Conservation (phyloP, 768 basidiomycete species). For the Glaciozyma martinii region DNA sequence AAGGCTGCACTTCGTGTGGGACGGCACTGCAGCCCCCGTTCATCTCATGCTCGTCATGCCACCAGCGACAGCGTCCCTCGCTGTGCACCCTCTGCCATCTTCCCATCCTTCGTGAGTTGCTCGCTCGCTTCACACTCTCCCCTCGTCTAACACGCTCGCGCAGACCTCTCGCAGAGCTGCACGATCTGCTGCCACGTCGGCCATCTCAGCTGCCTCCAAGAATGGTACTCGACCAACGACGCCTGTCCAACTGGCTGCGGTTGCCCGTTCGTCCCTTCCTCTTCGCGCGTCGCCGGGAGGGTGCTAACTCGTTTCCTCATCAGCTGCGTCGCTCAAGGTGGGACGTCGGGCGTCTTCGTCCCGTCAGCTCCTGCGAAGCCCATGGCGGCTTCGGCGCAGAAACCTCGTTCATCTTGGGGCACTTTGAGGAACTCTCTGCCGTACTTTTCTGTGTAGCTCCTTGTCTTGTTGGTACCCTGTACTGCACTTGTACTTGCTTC, state of each 20-base stretch:
- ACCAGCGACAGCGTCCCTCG: background rate
- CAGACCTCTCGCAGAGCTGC: constrained; percentile 24
- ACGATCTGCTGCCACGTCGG: constrained; percentile 21
- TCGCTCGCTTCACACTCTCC: background rate
- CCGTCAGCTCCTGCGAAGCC: too few relatives aligned
- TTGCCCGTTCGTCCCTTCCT: constrained; percentile 15
- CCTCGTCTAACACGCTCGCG: too few relatives aligned
- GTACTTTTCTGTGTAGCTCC: too few relatives aligned
- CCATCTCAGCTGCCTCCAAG: constrained; percentile 22
- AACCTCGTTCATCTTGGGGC: too few relatives aligned
- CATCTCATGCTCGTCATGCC: constrained; percentile 5
- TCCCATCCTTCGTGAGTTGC: constrained; percentile 8
- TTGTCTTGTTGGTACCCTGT: too few relatives aligned
- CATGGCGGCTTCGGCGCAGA: too few relatives aligned
- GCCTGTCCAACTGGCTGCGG: constrained; percentile 25
- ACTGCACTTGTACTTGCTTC: too few relatives aligned
- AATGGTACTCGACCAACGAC: constrained; percentile 13
- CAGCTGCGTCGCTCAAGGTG: too few relatives aligned
- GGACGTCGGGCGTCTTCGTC: too few relatives aligned
- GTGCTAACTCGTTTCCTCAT: too few relatives aligned
- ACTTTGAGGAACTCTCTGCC: too few relatives aligned
- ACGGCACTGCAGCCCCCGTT: background rate
- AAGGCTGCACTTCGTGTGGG: constrained; percentile 6
- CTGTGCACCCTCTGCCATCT: constrained; percentile 24
- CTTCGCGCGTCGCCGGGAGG: too few relatives aligned